Percentiles rank a stretch among this genome's conserved stretches.
Conservation (phyloP, 2,329 filamentous ascomycete species). For the Epichloe brachyelytri region DNA sequence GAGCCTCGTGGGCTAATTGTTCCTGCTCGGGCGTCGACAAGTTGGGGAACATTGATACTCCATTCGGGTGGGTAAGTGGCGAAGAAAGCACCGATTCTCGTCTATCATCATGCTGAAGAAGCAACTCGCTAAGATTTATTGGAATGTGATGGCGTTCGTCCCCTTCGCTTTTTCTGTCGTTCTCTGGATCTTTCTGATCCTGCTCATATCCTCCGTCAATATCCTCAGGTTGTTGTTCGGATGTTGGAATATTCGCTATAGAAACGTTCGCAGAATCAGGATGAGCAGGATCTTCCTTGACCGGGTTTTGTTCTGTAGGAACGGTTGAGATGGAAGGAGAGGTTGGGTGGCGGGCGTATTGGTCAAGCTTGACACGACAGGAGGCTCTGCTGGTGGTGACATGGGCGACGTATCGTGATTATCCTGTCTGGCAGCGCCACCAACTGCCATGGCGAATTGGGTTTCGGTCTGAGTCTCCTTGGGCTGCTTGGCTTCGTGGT, state of each 20-base stretch:
- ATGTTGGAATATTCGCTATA: not conserved
- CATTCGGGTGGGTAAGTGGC: slow-evolving; percentile 26
- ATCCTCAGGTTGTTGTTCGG: not conserved
- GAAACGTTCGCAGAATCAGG: not conserved
- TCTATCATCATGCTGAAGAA: slow-evolving; percentile 1
- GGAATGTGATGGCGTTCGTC: too few relatives aligned
- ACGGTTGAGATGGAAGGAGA: not conserved
- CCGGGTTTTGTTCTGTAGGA: not conserved
- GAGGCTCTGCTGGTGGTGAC: not conserved
- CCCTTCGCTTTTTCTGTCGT: not conserved
- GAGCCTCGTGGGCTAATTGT: slow-evolving; percentile 21
- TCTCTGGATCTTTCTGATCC: not conserved
- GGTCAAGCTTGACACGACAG: not conserved
- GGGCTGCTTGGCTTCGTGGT: not conserved
- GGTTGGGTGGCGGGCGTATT: not conserved
- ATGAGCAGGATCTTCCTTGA: not conserved
- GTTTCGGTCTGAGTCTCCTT: not conserved
- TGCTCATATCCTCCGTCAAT: not conserved
- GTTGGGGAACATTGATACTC: slow-evolving; percentile 22
- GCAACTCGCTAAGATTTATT: not conserved
- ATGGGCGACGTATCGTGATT: not conserved
- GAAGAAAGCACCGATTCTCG: slow-evolving; percentile 13
- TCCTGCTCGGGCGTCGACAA: slow-evolving; percentile 23
- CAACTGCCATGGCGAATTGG: not conserved
- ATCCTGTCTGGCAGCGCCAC: not conserved